Evolutionary conservation across 1,139 yeast species (phyloP).

Genomic region (Scheffersomyces stambukii): DNA sequence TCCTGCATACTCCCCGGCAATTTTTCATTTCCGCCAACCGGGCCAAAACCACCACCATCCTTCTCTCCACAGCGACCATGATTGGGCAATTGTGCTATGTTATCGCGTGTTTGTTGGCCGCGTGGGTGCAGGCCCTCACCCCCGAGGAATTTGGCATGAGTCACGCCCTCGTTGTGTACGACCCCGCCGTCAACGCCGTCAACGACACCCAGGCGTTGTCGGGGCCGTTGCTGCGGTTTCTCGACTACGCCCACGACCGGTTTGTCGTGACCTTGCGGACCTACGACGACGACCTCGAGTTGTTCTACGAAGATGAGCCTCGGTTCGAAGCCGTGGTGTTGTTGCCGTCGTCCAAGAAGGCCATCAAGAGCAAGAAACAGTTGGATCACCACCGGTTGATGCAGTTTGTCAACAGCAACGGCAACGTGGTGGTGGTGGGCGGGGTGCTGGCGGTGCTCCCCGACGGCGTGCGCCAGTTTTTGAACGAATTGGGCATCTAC

Average conservation of each 20-base stretch:
- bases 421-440: constrained; percentile 71
- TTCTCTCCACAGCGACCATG: constrained; percentile 3
- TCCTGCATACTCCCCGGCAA: no score
- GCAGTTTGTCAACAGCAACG: constrained; percentile 60
- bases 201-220: constrained; percentile 14
- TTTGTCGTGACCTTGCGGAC: constrained; percentile 21
- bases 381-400: constrained; percentile 31
- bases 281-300: constrained; percentile 22
- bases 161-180: constrained; percentile 30
- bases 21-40: no score
- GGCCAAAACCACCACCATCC: not conserved
- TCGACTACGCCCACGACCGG: constrained; percentile 18
- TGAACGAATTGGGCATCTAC: constrained; percentile 77
- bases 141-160: constrained; percentile 10
- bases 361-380: constrained; percentile 25
- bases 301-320: constrained; percentile 22
- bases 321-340: constrained; percentile 31
- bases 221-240: constrained; percentile 17
- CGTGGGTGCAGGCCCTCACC: constrained; percentile 7
- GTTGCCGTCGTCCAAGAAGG: constrained; percentile 37
- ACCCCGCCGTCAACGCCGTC: constrained; percentile 22
- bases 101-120: constrained; percentile 9
- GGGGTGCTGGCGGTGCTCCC: constrained; percentile 39
- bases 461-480: constrained; percentile 61
- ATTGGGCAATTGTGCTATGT: constrained; percentile 7